These are phyloP conservation scores for Erythrobasidium hasegawianum DNA, from an alignment of 1,284 basidiomycete genomes.

Conservation along the genomic window DNA sequence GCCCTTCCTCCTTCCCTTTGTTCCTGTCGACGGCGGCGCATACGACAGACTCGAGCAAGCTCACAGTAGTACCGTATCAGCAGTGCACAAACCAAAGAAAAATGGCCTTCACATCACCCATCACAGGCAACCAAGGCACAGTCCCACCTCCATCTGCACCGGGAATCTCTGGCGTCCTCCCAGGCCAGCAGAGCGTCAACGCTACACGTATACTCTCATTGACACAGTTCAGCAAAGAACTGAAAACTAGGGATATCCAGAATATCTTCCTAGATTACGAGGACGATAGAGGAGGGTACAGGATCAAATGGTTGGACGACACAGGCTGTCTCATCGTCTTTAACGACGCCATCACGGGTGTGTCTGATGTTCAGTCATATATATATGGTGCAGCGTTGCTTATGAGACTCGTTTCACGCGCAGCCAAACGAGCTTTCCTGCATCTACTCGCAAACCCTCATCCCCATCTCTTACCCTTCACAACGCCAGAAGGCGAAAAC, in stretches of 20 bases:
- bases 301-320: slow-evolving; percentile 99
- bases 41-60: no score
- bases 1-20: no score
- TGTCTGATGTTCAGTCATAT: slow-evolving; percentile 38
- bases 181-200: slow-evolving; percentile 36
- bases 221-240: slow-evolving; percentile 83
- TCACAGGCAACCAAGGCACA: slow-evolving; percentile 14
- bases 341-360: slow-evolving; percentile 56
- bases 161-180: slow-evolving; percentile 30
- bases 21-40: no score
- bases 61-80: no score
- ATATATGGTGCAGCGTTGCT: slow-evolving; percentile 34
- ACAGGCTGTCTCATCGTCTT: slow-evolving; percentile 94
- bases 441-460: slow-evolving; percentile 78
- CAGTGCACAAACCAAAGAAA: no score
- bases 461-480: slow-evolving; percentile 58
- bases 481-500: slow-evolving; percentile 42
- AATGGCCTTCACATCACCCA: slow-evolving; percentile 29
- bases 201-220: slow-evolving; percentile 84
- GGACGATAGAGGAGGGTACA: slow-evolving; percentile 79
- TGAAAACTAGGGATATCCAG: slow-evolving; percentile 97
- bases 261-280: slow-evolving; percentile 87
- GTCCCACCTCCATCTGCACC: slow-evolving; percentile 32
- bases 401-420: background rate
- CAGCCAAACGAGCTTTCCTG: slow-evolving; percentile 92